These are phyloP conservation scores for Verticillium isaacii DNA, from an alignment of 2,329 filamentous ascomycete genomes.

Conservation along the genomic window DNA sequence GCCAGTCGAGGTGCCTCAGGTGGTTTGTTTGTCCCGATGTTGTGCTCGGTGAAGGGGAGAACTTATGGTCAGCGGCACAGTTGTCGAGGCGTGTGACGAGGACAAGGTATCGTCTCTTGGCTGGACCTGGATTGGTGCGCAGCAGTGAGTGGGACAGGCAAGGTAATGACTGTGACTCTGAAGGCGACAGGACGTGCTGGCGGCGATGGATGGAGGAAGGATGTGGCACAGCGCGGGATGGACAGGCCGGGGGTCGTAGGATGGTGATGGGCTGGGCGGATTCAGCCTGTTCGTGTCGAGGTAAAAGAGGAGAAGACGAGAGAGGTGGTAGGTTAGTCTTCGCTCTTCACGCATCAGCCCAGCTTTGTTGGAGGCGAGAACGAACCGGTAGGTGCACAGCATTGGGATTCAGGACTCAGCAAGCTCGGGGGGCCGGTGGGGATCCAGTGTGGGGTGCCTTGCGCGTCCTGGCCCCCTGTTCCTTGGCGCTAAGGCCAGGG, in stretches of 20 bases:
- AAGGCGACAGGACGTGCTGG: background rate
- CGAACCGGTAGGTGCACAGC: background rate
- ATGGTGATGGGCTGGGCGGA: background rate
- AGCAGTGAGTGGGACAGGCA: background rate
- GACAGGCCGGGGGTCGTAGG: background rate
- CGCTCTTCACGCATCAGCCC: background rate
- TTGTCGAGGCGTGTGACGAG: background rate
- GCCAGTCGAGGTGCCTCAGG: background rate
- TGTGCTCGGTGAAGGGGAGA: background rate
- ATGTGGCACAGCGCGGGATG: background rate
- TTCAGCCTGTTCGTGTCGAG: background rate
- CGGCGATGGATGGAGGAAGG: background rate
- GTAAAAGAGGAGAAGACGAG: background rate
- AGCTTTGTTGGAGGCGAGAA: background rate
- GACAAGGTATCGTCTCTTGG: background rate
- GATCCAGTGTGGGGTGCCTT: background rate
- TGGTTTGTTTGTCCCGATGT: background rate
- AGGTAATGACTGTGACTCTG: background rate
- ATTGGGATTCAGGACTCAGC: background rate
- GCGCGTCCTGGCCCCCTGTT: background rate
- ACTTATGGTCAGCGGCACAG: background rate
- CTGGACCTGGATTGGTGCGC: background rate
- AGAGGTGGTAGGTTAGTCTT: background rate
- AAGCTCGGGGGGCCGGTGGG: background rate
- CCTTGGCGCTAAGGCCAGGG: background rate